These are phyloP conservation scores for Penicillium corylophilum DNA, from an alignment of 2,329 filamentous ascomycete genomes.

Conservation along the genomic window DNA sequence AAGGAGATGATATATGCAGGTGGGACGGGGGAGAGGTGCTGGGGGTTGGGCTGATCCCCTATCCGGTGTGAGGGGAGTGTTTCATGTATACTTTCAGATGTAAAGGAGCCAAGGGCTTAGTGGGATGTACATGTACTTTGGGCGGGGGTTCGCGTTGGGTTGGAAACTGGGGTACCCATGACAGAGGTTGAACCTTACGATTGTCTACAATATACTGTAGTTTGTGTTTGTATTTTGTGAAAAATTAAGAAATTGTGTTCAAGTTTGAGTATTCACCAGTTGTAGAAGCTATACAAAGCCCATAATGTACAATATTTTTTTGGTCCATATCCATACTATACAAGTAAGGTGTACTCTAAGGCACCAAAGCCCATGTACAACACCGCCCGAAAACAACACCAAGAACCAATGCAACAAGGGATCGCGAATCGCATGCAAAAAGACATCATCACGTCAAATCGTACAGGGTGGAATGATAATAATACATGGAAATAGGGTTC, in stretches of 20 bases:
- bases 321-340: not conserved
- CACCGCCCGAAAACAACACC: not conserved
- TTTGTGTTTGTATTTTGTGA: too few relatives aligned
- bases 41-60: too few relatives aligned
- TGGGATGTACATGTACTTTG: not conserved
- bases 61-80: not conserved
- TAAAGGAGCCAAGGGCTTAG: not conserved
- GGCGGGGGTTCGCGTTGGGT: not conserved
- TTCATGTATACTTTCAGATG: not conserved
- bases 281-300: not conserved
- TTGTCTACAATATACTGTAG: too few relatives aligned
- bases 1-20: not conserved
- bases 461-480: constrained; percentile 22
- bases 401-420: not conserved
- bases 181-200: too few relatives aligned
- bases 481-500: constrained; percentile 19
- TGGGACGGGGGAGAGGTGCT: not conserved
- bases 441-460: constrained; percentile 5
- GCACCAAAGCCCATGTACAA: not conserved
- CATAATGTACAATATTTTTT: not conserved
- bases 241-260: not conserved
- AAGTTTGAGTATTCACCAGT: not conserved
- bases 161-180: not conserved
- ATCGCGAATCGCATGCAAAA: not conserved
- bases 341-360: not conserved